phyloP scores from a whole-genome alignment of 192 early-diverging fungal species.

The Coemansia aciculifera region DNA sequence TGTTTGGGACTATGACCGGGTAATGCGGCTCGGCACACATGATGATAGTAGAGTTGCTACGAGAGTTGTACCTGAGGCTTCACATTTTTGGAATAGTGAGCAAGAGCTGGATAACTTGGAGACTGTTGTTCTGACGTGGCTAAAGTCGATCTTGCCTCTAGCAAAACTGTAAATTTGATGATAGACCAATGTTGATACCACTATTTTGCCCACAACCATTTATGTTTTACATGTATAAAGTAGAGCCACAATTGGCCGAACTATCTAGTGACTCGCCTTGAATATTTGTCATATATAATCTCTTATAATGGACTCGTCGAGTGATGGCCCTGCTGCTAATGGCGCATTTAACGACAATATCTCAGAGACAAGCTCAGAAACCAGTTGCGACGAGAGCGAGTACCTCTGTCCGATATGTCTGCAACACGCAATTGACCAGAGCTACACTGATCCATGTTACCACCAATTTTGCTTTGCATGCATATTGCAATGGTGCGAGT shows the following conservation, averaged over 20 bases:
- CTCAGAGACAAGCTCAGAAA: background rate
- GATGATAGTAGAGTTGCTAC: slow-evolving; percentile 15
- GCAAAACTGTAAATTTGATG: background rate
- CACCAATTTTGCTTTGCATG: slow-evolving; percentile 55
- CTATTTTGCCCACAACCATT: background rate
- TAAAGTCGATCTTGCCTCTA: background rate
- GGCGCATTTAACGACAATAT: background rate
- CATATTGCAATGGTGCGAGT: slow-evolving; percentile 52
- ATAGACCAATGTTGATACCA: background rate
- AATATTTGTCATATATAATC: background rate
- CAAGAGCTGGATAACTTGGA: slow-evolving; percentile 12
- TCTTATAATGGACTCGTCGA: background rate
- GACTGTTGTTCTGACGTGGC: background rate
- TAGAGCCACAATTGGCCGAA: background rate
- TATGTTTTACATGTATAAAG: background rate
- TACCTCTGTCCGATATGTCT: slow-evolving; percentile 46
- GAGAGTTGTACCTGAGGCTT: slow-evolving; percentile 26
- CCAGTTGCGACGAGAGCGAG: background rate
- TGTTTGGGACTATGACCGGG: slow-evolving; percentile 48
- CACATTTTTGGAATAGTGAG: slow-evolving; percentile 37
- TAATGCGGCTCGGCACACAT: slow-evolving; percentile 26
- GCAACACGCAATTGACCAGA: slow-evolving; percentile 12
- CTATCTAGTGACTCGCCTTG: background rate
- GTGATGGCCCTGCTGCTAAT: background rate
- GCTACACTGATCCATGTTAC: slow-evolving; percentile 47